A percentile compares a stretch with the other conserved stretches of the same genome.
phyloP scores from a whole-genome alignment of 768 basidiomycete genomes.

The Mycena haematopus region DNA sequence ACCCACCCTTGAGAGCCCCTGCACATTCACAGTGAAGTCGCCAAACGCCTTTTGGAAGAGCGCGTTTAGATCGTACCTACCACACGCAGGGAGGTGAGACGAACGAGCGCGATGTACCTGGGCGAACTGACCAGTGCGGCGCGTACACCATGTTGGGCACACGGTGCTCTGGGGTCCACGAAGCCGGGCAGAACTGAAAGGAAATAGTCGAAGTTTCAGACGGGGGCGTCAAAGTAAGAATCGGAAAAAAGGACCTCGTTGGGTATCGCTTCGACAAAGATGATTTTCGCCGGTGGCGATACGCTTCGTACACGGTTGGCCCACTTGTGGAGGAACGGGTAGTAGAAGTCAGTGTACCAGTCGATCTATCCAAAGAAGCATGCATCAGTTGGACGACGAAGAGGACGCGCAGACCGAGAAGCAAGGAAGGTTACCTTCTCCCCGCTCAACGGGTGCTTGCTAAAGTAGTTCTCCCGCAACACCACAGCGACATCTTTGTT shows the following conservation, averaged over 20 bases:
- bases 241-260: constrained; percentile 73
- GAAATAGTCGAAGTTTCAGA: neutral
- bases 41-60: constrained; percentile 87
- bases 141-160: constrained; percentile 71
- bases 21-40: constrained; percentile 90
- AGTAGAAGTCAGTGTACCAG: constrained; percentile 89
- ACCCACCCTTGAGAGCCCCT: constrained; percentile 84
- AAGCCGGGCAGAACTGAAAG: constrained; percentile 75
- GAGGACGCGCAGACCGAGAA: too few relatives aligned
- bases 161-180: constrained; percentile 73
- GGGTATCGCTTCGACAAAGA: constrained; percentile 88
- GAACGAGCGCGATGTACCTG: too few relatives aligned
- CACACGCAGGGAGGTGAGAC: constrained; percentile 34
- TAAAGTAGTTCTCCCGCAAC: constrained; percentile 86
- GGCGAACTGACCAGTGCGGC: constrained; percentile 67
- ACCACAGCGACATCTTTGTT: constrained; percentile 52
- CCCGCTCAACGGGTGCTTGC: constrained; percentile 67
- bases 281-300: constrained; percentile 58
- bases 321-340: constrained; percentile 77
- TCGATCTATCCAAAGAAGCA: constrained; percentile 59
- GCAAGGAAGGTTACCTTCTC: constrained; percentile 52
- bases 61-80: constrained; percentile 90
- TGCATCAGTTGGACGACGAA: neutral
- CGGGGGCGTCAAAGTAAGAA: constrained; percentile 15
- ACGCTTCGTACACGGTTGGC: constrained; percentile 59